Evolutionary conservation across 192 early-diverging fungal genomes (phyloP).

Genomic region (Funneliformis mosseae): DNA sequence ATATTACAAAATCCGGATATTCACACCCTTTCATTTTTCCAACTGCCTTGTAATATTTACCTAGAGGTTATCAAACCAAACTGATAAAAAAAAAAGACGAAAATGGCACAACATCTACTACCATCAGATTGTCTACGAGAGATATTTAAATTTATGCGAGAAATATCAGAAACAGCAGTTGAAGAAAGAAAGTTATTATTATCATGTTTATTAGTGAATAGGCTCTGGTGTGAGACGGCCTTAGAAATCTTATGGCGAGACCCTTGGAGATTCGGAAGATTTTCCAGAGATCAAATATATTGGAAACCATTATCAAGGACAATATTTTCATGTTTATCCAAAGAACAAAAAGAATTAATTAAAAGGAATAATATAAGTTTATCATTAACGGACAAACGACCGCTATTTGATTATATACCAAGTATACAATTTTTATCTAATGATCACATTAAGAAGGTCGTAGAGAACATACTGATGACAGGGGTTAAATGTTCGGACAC

Average conservation of each 20-base stretch:
- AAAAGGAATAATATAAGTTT: not conserved
- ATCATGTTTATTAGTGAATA: slow-evolving; percentile 11
- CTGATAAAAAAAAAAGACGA: not conserved
- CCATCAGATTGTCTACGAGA: not conserved
- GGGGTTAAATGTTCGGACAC: not conserved
- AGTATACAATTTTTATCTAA: not conserved
- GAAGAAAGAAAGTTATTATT: not conserved
- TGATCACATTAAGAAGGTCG: not conserved
- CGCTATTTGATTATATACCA: not conserved
- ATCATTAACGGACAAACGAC: not conserved
- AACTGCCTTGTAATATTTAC: not conserved
- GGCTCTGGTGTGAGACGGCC: slow-evolving; percentile 6
- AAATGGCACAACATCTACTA: not conserved
- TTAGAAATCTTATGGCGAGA: not conserved
- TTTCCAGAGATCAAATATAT: not conserved
- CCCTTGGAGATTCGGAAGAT: not conserved
- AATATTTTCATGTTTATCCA: not conserved
- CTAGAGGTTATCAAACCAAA: not conserved
- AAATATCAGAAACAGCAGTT: not conserved
- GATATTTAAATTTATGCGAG: not conserved
- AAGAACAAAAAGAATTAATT: not conserved
- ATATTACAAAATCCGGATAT: too few relatives aligned
- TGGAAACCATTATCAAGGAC: not conserved
- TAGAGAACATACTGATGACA: not conserved
- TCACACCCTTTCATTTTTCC: not conserved